Percentiles rank a stretch among this genome's conserved stretches.
These are phyloP conservation scores for Myrica gale DNA, from an alignment of 306 rosid species.

Conservation along the genomic window DNA sequence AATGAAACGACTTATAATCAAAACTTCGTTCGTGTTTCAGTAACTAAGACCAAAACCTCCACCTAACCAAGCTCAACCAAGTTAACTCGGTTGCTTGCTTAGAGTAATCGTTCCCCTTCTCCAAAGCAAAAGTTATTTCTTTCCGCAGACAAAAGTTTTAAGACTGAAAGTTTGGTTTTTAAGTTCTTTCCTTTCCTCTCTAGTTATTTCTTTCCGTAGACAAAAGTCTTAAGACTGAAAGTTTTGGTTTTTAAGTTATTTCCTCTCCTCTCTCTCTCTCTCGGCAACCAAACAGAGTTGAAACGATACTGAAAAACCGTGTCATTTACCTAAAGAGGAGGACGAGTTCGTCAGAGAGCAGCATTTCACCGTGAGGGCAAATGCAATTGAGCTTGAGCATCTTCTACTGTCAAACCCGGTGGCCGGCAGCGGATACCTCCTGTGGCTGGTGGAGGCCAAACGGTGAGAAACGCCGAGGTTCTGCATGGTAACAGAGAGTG, in stretches of 20 bases:
- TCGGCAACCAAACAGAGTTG: slow-evolving; percentile 14
- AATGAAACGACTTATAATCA: neutral
- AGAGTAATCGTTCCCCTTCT: neutral
- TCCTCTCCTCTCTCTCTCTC: neutral
- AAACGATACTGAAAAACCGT: neutral
- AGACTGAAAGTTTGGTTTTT: no score
- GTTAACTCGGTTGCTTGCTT: neutral
- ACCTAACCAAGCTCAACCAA: no score
- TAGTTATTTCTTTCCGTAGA: no score
- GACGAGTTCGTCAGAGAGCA: slow-evolving; percentile 26
- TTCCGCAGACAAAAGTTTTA: no score
- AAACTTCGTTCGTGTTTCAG: neutral
- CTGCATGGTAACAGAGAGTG: slow-evolving; percentile 19
- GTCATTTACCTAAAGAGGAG: slow-evolving; percentile 29
- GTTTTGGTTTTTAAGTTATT: neutral
- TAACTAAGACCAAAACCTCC: neutral
- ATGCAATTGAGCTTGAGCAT: slow-evolving; percentile 24
- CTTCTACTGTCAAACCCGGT: slow-evolving; percentile 22
- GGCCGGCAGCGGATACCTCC: slow-evolving; percentile 28
- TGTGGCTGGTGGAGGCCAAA: slow-evolving; percentile 20
- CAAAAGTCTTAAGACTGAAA: neutral
- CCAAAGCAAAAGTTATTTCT: no score
- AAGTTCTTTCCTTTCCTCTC: no score
- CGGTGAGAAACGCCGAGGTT: slow-evolving; percentile 28
- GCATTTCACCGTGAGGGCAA: slow-evolving; percentile 31